Percentiles rank a stretch among this genome's conserved stretches.
phyloP scores from a whole-genome alignment of 139 green algal species.

The Bryopsis sp. region DNA sequence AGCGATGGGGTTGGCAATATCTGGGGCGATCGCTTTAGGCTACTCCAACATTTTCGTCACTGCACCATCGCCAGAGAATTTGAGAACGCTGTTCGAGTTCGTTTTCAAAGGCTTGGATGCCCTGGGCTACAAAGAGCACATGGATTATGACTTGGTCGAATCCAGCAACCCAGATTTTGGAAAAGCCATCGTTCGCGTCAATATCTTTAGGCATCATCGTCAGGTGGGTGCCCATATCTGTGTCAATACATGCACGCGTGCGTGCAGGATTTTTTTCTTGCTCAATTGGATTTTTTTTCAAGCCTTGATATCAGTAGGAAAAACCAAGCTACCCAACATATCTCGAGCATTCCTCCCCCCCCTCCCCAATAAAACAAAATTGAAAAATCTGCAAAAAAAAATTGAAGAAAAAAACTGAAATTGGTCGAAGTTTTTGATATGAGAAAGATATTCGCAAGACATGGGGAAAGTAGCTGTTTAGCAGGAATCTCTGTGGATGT shows the following conservation, averaged over 20 bases:
- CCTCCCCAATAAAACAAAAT: too few relatives aligned
- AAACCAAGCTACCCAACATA: too few relatives aligned
- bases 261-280: too few relatives aligned
- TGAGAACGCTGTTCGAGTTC: conserved; percentile 97
- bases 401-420: too few relatives aligned
- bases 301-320: too few relatives aligned
- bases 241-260: too few relatives aligned
- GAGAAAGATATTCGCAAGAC: too few relatives aligned
- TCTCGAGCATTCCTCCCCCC: too few relatives aligned
- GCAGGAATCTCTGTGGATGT: background rate
- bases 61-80: conserved; percentile 90
- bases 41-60: conserved; percentile 99
- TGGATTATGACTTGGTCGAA: conserved; percentile 96
- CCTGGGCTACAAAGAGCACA: conserved; percentile 66
- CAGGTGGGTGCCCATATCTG: conserved; percentile 37
- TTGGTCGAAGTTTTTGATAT: too few relatives aligned
- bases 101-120: conserved; percentile 79
- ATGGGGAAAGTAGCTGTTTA: background rate
- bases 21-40: conserved; percentile 77
- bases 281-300: too few relatives aligned
- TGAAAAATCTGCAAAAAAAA: too few relatives aligned
- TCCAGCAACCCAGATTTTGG: conserved; percentile 82
- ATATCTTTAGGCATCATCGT: conserved; percentile 82
- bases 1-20: conserved; percentile 67
- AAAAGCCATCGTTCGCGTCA: conserved; percentile 84